These are phyloP conservation scores for Fusarium sp. DNA, from an alignment of 2,329 filamentous ascomycete species.

Conservation along the genomic window DNA sequence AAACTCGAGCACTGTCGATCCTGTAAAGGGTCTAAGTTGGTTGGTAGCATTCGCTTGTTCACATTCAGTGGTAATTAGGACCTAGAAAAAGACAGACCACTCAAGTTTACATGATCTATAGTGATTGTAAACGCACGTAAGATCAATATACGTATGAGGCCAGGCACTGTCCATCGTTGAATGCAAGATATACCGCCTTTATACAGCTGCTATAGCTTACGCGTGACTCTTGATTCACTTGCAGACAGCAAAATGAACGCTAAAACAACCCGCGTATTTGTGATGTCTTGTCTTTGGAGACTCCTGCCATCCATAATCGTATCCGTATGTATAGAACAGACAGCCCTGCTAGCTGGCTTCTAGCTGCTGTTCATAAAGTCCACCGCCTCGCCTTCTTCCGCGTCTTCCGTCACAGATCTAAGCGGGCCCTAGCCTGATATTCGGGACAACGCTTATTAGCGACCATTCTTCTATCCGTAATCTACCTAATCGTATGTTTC, in stretches of 20 bases:
- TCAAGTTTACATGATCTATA: not conserved
- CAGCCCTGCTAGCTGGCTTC: slow-evolving; percentile 18
- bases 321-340: slow-evolving; percentile 27
- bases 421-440: slow-evolving; percentile 32
- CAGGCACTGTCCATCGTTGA: not conserved
- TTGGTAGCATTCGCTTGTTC: slow-evolving; percentile 21
- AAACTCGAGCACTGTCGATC: slow-evolving; percentile 15
- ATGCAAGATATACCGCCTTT: not conserved
- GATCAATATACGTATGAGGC: not conserved
- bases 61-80: slow-evolving; percentile 3
- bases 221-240: slow-evolving; percentile 10
- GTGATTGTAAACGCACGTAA: not conserved
- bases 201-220: not conserved
- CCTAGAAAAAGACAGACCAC: slow-evolving; percentile 34
- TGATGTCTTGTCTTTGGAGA: slow-evolving; percentile 4
- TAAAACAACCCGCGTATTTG: not conserved
- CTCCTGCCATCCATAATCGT: slow-evolving; percentile 30
- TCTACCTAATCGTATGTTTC: slow-evolving; percentile 39
- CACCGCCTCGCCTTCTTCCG: slow-evolving; percentile 36
- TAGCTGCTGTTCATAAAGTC: not conserved
- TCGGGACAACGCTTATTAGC: slow-evolving; percentile 24
- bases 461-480: slow-evolving; percentile 1
- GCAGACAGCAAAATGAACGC: not conserved
- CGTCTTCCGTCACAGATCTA: slow-evolving; percentile 35
- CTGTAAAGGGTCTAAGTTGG: slow-evolving; percentile 18